A percentile compares a stretch with the other conserved stretches of the same genome.
Conservation (phyloP, 495 filamentous ascomycete genomes). For the Lasiosphaeris hirsuta region DNA sequence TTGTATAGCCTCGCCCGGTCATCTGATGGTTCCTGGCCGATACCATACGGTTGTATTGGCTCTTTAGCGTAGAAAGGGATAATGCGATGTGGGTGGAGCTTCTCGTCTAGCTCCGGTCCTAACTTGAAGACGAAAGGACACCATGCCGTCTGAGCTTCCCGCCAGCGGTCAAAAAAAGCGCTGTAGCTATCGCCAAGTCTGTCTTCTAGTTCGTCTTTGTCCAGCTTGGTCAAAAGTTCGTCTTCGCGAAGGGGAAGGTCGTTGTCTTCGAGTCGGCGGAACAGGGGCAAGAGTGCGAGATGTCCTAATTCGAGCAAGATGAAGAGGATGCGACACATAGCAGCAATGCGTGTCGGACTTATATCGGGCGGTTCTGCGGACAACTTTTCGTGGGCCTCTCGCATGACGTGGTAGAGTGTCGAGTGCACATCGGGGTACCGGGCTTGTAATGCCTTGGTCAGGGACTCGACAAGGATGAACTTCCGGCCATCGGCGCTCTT, state of each 20-base stretch:
- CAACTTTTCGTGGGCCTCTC: neutral
- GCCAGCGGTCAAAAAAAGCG: neutral
- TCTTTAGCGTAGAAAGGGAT: constrained; percentile 1
- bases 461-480: neutral
- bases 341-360: neutral
- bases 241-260: neutral
- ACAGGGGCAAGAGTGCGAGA: neutral
- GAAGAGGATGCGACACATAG: neutral
- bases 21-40: neutral
- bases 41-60: neutral
- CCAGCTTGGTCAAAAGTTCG: too few relatives aligned
- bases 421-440: neutral
- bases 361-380: constrained; percentile 1
- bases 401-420: neutral
- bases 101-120: neutral
- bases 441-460: neutral
- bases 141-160: neutral
- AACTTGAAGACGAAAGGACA: constrained; percentile 4
- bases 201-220: neutral
- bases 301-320: neutral
- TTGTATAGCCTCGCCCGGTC: constrained; percentile 4
- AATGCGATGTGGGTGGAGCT: neutral
- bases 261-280: constrained; percentile 3
- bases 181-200: neutral
- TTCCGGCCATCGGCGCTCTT: neutral